Evolutionary conservation across 371 early-diverging fungal genomes (phyloP), one percentile per base, ranked within the genome.

Genomic region (Cokeromyces recurvatus): DNA sequence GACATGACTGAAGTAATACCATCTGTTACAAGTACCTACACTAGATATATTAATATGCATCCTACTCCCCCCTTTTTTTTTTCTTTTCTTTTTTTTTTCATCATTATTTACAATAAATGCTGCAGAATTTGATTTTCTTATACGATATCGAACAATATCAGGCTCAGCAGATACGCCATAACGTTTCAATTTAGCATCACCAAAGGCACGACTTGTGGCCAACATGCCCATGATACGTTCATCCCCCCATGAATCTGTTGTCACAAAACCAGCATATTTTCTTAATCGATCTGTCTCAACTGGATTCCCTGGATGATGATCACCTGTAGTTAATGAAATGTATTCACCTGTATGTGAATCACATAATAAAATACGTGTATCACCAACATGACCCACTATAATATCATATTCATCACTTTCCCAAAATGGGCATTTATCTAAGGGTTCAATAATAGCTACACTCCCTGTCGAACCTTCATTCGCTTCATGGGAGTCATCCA

Each of bases 141-240:
- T 51, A 12, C 57, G 56, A 38, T 74, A 56, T 40, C 75, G 66
- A 7, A 73, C 64, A 41, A 86, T 55, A 56, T 88, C 88, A 0
- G 89, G 89, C 53, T 87, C 87, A 19, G 89, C 77, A 32, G 87
- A 68, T 10, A 89, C 85, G 4, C 89, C 89, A 55, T 78, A 89
- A 10, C 71, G 70, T 57, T 89, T 89, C 39, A 84, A 63, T 44
- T 76, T 72, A 23, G 80, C 73, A 61, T 89, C 89, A 19, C 89
- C 89, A 64, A 89, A 74, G 0, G 88, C 80, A 16, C 89, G 74
- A 35, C 87, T 85, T 10, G 80, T 86, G 1, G 88, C 88, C 27
- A 89, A 55, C 48, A 69, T 69, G 1, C 86, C 87, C 68, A 89
- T 62, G 4, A 81, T 80, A 25, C 83, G 71, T 48, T 87, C 87